A percentile compares a stretch with the other conserved stretches of the same genome.
phyloP scores from a whole-genome alignment of 768 basidiomycete species.

The Lentinula sp. region DNA sequence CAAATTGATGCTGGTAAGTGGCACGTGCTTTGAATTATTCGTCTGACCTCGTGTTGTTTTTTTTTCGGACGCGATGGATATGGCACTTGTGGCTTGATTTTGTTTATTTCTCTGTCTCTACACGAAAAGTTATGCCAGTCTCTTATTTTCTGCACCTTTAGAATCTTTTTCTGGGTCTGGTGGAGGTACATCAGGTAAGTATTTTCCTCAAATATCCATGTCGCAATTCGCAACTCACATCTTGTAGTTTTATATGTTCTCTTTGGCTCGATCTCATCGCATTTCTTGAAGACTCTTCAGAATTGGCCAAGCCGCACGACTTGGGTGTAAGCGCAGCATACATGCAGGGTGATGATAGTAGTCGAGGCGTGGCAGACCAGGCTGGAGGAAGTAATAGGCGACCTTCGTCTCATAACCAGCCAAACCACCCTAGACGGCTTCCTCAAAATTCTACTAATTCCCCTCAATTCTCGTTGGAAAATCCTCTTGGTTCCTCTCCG shows the following conservation, averaged over 20 bases:
- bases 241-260: constrained; percentile 3
- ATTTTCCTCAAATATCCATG: not conserved
- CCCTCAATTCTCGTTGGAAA: not conserved
- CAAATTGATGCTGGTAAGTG: not conserved
- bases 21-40: not conserved
- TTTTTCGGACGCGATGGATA: not conserved
- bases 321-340: not conserved
- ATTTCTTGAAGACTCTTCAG: constrained; percentile 1
- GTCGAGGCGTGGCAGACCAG: constrained; percentile 1
- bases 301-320: not conserved
- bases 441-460: not conserved
- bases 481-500: constrained; percentile 9
- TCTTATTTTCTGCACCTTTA: constrained; percentile 3
- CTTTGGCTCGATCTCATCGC: not conserved
- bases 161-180: not conserved
- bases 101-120: not conserved
- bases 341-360: constrained; percentile 3
- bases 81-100: not conserved
- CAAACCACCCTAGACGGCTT: not conserved
- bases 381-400: not conserved
- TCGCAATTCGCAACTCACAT: not conserved
- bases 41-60: not conserved
- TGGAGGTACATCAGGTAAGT: constrained; percentile 6
- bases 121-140: constrained; percentile 5
- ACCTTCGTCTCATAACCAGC: not conserved